Base-by-base conservation (phyloP, 495 filamentous ascomycete genomes). In the Aspergillus ellipticus region DNA sequence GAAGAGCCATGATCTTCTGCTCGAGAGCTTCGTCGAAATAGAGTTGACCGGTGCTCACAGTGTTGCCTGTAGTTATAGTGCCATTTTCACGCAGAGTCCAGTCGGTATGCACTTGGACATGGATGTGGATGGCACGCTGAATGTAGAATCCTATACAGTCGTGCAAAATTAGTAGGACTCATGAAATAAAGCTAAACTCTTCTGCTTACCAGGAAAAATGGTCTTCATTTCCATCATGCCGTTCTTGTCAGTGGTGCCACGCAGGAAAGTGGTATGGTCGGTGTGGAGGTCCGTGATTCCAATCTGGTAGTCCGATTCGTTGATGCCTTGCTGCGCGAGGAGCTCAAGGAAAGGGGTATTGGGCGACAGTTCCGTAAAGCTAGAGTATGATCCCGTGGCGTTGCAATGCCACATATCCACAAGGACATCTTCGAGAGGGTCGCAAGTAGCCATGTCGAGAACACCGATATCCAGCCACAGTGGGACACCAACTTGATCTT, bases 371-470 rank as follows among this genome's bases (percentile, higher is more conserved):
- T 53, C 74, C 0, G 79, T 67, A 52, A 83, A 74, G 10, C 72
- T 73, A 16, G 71, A 75, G 60, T 85, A 84, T 7, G 75, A 71
- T 22, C 80, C 80, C 29, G 59, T 67, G 4, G 63, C 55, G 59
- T 79, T 78, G 64, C 65, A 70, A 54, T 76, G 76, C 80, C 83
- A 84, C 49, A 82, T 70, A 61, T 86, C 84, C 35, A 86, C 64
- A 51, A 78, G 81, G 3, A 74, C 73, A 50, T 70, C 64, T 0
- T 70, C 64, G 17, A 85, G 60, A 0, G 79, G 71, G 43, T 74
- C 62, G 61, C 81, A 85, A 41, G 74, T 81, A 15, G 70, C 70
- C 54, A 77, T 69, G 59, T 83, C 80, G 43, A 84, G 62, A 8
- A 85, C 70, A 24, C 82, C 79, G 33, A 84, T 63, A 51, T 85